Evolutionary conservation across 129 eudicot species (phyloP).

Genomic region (Artemisia argyi): DNA sequence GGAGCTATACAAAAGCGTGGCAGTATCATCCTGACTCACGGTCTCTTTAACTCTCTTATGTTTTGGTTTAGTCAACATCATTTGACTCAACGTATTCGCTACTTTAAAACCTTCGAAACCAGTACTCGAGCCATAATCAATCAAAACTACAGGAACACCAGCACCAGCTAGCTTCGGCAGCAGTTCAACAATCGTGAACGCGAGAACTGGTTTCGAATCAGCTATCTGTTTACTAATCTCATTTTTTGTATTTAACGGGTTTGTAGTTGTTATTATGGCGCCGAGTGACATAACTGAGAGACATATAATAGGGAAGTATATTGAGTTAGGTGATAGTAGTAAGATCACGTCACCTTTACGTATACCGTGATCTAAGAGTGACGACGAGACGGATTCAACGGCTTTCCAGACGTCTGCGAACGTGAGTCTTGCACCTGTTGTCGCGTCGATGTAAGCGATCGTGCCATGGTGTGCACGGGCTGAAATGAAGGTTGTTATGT

Average conservation of each 20-base stretch:
- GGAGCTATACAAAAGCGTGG: conserved; percentile 84
- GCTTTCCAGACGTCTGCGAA: conserved; percentile 71
- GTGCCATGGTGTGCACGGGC: conserved; percentile 76
- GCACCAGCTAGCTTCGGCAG: conserved; percentile 55
- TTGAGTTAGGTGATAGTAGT: conserved; percentile 83
- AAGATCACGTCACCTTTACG: conserved; percentile 83
- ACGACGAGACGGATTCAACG: conserved; percentile 66
- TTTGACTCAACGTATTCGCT: conserved; percentile 35
- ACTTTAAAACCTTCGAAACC: neutral
- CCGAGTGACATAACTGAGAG: conserved; percentile 92
- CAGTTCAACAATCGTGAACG: conserved; percentile 62
- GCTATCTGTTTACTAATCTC: conserved; percentile 80
- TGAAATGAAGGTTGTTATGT: conserved; percentile 90
- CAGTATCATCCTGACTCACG: conserved; percentile 70
- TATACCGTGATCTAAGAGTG: conserved; percentile 57
- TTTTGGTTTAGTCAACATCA: conserved; percentile 58
- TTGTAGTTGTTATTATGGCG: conserved; percentile 86
- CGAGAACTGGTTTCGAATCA: conserved; percentile 78
- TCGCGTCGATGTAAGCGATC: conserved; percentile 84
- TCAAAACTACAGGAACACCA: conserved; percentile 56
- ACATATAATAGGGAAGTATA: conserved; percentile 83
- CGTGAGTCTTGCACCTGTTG: conserved; percentile 67
- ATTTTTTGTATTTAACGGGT: conserved; percentile 66
- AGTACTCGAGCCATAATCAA: conserved; percentile 28
- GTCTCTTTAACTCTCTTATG: conserved; percentile 50